Evolutionary conservation across 2,329 filamentous ascomycete species (phyloP), one percentile per base, ranked within the genome.

Genomic region (Aureobasidium namibiae): DNA sequence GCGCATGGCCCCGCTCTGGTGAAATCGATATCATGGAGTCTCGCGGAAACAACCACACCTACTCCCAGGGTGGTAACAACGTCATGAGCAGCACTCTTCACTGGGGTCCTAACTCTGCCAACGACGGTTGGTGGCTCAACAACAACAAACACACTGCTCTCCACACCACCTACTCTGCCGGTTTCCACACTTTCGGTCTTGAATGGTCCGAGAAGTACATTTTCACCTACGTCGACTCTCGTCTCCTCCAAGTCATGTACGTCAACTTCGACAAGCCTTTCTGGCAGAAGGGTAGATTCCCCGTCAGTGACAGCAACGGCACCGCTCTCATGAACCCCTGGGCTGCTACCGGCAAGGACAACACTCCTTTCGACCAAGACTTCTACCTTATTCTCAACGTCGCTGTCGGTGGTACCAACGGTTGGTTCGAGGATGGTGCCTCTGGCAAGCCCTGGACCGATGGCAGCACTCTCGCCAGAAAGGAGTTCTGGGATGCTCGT

Each of bases 131-230:
- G 86, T 94, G 88, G 88, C 81, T 83, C 65, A 92, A 88, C 62
- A 92, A 91, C 71, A 84, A 86, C 69, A 92, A 92, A 78, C 83
- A 84, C 57, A 75, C 80, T 62, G 86, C 88, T 11, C 78, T 90
- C 31, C 89, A 90, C 75, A 89, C 86, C 5, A 89, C 87, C 1
- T 95, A 87, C 72, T 73, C 84, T 33, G 74, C 77, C 1, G 81
- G 74, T 24, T 90, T 85, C 76, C 88, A 95, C 75, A 90, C 82
- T 0, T 95, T 85, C 67, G 90, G 90, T 14, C 73, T 95, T 2
- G 90, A 95, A 73, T 95, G 90, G 90, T 90, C 84, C 54, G 82
- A 92, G 66, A 92, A 92, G 72, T 94, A 95, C 72, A 76, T 94
- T 61, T 95, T 92, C 76, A 92, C 88, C 24, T 95, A 91, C 70